Evolutionary conservation across 1,284 basidiomycete genomes (phyloP).

Genomic region (Irpex sp.): DNA sequence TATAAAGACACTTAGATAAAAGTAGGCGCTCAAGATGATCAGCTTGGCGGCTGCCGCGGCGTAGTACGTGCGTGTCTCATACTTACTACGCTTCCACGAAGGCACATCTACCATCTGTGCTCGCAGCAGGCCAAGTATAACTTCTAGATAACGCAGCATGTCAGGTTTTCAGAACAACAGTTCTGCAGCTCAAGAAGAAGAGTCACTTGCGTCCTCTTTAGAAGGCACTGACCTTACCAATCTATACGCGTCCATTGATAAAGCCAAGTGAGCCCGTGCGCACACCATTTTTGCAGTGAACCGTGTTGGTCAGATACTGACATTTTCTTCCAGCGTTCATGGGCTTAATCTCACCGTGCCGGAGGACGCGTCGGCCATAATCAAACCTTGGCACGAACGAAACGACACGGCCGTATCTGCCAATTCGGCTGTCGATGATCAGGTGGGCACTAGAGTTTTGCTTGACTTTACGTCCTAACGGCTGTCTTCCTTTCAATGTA

Average conservation of each 20-base stretch:
- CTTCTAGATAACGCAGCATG: not conserved
- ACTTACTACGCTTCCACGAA: too few species aligned
- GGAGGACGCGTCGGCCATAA: slow-evolving; percentile 68
- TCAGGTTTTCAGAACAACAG: not conserved
- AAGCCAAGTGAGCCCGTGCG: slow-evolving; percentile 16
- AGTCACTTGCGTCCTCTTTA: not conserved
- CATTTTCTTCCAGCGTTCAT: slow-evolving; percentile 46
- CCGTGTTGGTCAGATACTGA: not conserved
- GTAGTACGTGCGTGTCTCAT: not conserved
- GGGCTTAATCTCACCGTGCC: slow-evolving; percentile 75
- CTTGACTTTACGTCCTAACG: slow-evolving; percentile 2
- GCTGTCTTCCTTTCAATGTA: slow-evolving; percentile 25
- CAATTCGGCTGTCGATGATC: slow-evolving; percentile 77
- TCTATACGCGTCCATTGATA: slow-evolving; percentile 16
- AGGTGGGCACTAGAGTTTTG: slow-evolving; percentile 38
- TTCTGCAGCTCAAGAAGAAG: not conserved
- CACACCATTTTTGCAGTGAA: not conserved
- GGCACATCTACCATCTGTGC: too few species aligned
- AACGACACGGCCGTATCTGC: slow-evolving; percentile 62
- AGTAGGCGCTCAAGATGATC: not conserved
- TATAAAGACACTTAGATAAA: not conserved
- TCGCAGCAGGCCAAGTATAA: not conserved
- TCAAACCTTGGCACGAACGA: slow-evolving; percentile 78
- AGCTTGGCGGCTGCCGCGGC: not conserved
- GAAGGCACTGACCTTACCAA: slow-evolving; percentile 13